phyloP scores from a whole-genome alignment of 1,284 basidiomycete genomes.

The Sutorius eximius region DNA sequence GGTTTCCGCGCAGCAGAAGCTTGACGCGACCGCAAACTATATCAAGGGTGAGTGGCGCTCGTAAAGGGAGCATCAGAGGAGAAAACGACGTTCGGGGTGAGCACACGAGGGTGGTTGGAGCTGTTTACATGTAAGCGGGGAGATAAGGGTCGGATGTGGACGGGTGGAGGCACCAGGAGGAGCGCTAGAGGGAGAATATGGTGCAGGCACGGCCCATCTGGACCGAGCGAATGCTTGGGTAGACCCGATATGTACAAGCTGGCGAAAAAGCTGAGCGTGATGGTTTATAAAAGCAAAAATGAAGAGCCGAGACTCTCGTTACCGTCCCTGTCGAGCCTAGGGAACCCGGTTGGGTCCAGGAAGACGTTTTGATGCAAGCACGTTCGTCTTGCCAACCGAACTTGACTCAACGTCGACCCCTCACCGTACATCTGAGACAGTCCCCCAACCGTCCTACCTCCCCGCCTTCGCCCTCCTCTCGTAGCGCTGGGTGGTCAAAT shows the following conservation, averaged over 20 bases:
- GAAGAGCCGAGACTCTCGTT: constrained; percentile 12
- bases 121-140: constrained; percentile 1
- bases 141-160: constrained; percentile 14
- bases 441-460: constrained; percentile 1
- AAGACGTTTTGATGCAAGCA: constrained; percentile 32
- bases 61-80: neutral
- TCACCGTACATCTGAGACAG: constrained; percentile 3
- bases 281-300: constrained; percentile 34
- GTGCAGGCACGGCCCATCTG: constrained; percentile 14
- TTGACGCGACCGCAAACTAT: neutral
- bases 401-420: constrained; percentile 13
- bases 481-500: constrained; percentile 5
- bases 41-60: neutral
- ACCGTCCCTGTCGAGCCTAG: constrained; percentile 10
- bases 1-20: constrained; percentile 7
- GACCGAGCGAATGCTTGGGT: constrained; percentile 28
- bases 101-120: neutral
- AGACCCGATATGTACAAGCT: constrained; percentile 33
- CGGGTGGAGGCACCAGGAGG: constrained; percentile 19
- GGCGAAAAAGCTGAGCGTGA: constrained; percentile 19
- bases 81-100: neutral
- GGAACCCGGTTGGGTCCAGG: constrained; percentile 5
- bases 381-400: constrained; percentile 33
- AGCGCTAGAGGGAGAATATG: constrained; percentile 6
- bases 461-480: constrained; percentile 17